Conservation (phyloP, 1,284 basidiomycete genomes). For the Filobasidium uniguttulatum region DNA sequence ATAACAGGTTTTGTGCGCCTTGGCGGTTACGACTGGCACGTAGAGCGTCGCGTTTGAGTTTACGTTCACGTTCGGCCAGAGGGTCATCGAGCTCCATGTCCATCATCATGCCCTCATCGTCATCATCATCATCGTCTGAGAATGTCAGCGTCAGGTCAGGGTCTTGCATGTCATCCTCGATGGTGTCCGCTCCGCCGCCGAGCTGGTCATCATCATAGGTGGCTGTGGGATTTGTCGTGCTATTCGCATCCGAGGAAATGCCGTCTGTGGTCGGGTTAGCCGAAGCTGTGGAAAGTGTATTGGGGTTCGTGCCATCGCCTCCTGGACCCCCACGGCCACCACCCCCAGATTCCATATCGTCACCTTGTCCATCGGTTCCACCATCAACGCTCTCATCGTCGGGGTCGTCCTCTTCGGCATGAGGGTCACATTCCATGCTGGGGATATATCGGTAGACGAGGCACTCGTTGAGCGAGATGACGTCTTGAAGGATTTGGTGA, state of each 20-base stretch:
- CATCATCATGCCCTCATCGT: conserved; percentile 15
- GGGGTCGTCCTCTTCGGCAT: conserved; percentile 50
- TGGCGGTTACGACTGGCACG: neutral
- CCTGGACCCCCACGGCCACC: too few species aligned
- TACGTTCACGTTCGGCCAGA: neutral
- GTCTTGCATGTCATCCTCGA: neutral
- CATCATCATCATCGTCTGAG: conserved; percentile 2
- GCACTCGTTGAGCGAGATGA: conserved; percentile 78
- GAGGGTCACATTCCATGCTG: conserved; percentile 88
- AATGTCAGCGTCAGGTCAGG: too few species aligned
- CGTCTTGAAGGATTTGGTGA: conserved; percentile 75
- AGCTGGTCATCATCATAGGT: too few species aligned
- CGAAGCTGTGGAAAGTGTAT: too few species aligned
- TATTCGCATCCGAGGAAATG: too few species aligned
- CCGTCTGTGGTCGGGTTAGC: too few species aligned
- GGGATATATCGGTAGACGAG: conserved; percentile 93
- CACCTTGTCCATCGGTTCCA: conserved; percentile 21
- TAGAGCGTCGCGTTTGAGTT: neutral
- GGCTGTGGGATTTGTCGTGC: too few species aligned
- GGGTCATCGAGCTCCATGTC: conserved; percentile 15
- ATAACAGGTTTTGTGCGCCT: conserved; percentile 2
- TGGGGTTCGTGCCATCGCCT: too few species aligned
- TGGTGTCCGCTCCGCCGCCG: conserved; percentile 5
- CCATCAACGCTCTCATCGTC: conserved; percentile 25
- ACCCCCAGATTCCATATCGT: conserved; percentile 23